A percentile compares a stretch with the other conserved stretches of the same genome.
Conservation (phyloP, 2,329 filamentous ascomycete species). For the Colletotrichum tropicicola region DNA sequence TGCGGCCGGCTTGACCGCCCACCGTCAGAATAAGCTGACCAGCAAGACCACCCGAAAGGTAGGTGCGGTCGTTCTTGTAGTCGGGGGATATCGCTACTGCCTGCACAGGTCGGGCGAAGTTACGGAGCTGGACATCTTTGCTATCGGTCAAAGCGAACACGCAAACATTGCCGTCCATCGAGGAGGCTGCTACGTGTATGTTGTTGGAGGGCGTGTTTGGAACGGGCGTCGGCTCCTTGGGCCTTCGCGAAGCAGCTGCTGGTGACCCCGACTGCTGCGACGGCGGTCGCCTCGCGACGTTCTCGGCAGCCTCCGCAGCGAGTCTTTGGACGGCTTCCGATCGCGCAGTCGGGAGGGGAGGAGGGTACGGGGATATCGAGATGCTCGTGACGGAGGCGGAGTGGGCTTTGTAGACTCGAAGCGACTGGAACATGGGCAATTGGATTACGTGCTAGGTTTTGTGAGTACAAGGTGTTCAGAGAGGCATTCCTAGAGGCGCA, state of each 20-base stretch:
- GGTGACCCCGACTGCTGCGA: constrained; percentile 51
- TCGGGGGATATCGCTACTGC: constrained; percentile 94
- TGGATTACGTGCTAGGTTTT: constrained; percentile 79
- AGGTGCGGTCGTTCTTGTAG: constrained; percentile 88
- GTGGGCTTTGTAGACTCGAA: constrained; percentile 92
- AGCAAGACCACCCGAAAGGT: constrained; percentile 89
- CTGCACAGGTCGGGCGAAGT: constrained; percentile 93
- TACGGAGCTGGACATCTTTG: constrained; percentile 90
- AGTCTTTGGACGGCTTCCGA: constrained; percentile 49
- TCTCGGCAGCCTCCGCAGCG: constrained; percentile 44
- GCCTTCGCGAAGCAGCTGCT: constrained; percentile 59
- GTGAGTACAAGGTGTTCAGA: background rate
- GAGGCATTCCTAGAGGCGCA: background rate
- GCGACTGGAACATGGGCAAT: constrained; percentile 80
- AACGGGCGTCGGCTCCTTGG: constrained; percentile 63
- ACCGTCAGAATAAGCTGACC: constrained; percentile 88
- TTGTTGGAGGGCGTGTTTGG: constrained; percentile 85
- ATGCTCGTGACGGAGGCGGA: constrained; percentile 89
- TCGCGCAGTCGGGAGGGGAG: constrained; percentile 56
- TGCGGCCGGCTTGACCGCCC: constrained; percentile 81
- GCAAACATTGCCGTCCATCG: constrained; percentile 95
- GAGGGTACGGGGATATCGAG: constrained; percentile 87
- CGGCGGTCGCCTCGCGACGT: constrained; percentile 40
- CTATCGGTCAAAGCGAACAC: constrained; percentile 86
- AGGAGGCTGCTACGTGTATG: constrained; percentile 92